Evolutionary conservation across 2,329 filamentous ascomycete genomes (phyloP), one percentile per base, ranked within the genome.

Genomic region (Pyrenophora seminiperda): DNA sequence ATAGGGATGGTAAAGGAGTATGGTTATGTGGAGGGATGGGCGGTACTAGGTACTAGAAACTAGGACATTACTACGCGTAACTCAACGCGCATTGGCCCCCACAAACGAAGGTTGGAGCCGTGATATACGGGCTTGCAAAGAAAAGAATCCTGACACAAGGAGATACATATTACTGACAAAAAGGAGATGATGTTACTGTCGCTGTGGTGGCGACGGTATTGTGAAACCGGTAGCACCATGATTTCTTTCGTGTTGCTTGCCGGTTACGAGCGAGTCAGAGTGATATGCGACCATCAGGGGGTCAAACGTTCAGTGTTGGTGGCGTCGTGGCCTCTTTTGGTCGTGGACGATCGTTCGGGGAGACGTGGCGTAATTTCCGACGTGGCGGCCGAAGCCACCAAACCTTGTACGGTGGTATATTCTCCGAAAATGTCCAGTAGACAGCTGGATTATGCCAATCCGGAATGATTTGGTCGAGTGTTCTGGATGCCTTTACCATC

Each of bases 51-150:
- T 44, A 64, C 54, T 65, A 67, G 53, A 56, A 56, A 67, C 63
- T 67, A 65, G 61, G 62, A 66, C 65, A 67, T 67, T 67, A 67
- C 60, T 54, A 43, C 56, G 53, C 51, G 59, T 64, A 65, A 56
- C 48, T 64, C 59, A 61, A 61, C 58, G 59, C 53, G 55, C 57
- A 50, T 54, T 47, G 54, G 54, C 56, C 62, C 57, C 63, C 58
- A 61, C 55, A 41, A 41, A 34, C 34, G 36, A 57, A 51, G 34
- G 48, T 51, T 45, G 37, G 29, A 45, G 47, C 50, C 47, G 44
- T 40, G 7, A 29, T 38, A 45, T 38, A 42, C 43, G 33, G 45
- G 34, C 47, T 44, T 29, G 42, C 19, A 41, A 52, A 30, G 33
- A 52, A 50, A 20, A 19, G 50, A 55, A 42, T 34, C n/a, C 40